Evolutionary conservation across 2,329 filamentous ascomycete genomes (phyloP), one percentile per base, ranked within the genome.

Genomic region (Arthrobotrys megalospora): DNA sequence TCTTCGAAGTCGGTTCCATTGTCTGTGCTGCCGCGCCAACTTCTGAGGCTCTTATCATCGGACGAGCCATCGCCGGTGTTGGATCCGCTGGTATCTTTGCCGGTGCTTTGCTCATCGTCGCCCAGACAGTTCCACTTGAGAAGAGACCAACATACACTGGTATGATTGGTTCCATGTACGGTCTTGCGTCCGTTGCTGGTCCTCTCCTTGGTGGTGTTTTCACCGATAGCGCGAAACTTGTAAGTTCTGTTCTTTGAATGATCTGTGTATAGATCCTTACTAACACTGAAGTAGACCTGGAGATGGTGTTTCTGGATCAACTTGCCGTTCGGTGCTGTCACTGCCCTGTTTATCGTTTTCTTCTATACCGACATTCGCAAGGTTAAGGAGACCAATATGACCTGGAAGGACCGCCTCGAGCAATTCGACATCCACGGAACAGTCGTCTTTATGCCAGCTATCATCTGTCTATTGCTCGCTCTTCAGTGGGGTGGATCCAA

Each of bases 141-240:
- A 87, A 88, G 80, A 85, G 88, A 36, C 88, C 86, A 6, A 83
- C 88, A 34, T 88, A 87, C 24, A 88, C 88, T 67, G 88, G 88
- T 28, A 82, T 89, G 47, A 85, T 89, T 47, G 87, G 87, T 10
- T 87, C 85, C 62, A 88, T 89, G 84, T 90, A 87, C 83, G 89
- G 88, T 14, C 85, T 90, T 62, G 88, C 88, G 0, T 84, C 83
- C 5, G 83, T 86, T 48, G 82, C 84, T 32, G 84, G 84, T 3
- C 85, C 85, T 2, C 81, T 85, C 47, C 80, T 82, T 55, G 81
- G 81, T 62, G 81, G 81, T 75, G 81, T 76, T 28, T 82, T 82
- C 52, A 81, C 81, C 14, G 81, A 82, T 45, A 80, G 81, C 48
- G 24, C 67, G 62, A 70, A 69, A 53, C 67, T 78, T 21, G 85